phyloP scores from a whole-genome alignment of 2,329 filamentous ascomycete genomes.

The Alternaria alternata region DNA sequence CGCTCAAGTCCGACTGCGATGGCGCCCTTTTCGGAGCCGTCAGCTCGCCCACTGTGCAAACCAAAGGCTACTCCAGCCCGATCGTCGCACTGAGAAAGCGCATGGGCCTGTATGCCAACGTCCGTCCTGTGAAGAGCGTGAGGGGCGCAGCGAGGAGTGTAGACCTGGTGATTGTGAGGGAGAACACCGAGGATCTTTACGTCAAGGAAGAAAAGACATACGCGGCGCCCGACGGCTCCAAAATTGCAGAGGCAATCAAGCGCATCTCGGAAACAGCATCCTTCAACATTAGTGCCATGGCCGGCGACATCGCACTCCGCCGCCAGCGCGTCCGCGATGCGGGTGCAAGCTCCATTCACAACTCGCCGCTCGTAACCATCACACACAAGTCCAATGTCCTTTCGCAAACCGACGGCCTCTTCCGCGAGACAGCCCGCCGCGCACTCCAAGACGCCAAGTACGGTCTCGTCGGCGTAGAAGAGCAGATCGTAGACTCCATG shows the following conservation, averaged over 20 bases:
- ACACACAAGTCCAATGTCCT: conserved; percentile 99
- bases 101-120: conserved; percentile 95
- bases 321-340: conserved; percentile 79
- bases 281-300: conserved; percentile 87
- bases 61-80: conserved; percentile 94
- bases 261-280: conserved; percentile 89
- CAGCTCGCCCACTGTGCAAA: conserved; percentile 84
- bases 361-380: conserved; percentile 82
- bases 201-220: conserved; percentile 95
- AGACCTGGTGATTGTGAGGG: conserved; percentile 96
- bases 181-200: conserved; percentile 98
- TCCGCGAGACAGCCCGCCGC: conserved; percentile 79
- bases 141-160: conserved; percentile 71
- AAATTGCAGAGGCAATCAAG: conserved; percentile 97
- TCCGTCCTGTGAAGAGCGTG: conserved; percentile 91
- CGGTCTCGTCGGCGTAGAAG: conserved; percentile 74
- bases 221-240: conserved; percentile 73
- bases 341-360: conserved; percentile 68
- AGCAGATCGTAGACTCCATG: conserved; percentile 99
- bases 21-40: conserved; percentile 97
- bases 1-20: conserved; percentile 90
- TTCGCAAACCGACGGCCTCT: conserved; percentile 94
- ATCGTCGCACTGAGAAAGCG: conserved; percentile 97
- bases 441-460: conserved; percentile 75
- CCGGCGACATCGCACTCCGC: conserved; percentile 90